Conservation (phyloP, 2,329 filamentous ascomycete species). For the Ophiostoma himal-ulmi region DNA sequence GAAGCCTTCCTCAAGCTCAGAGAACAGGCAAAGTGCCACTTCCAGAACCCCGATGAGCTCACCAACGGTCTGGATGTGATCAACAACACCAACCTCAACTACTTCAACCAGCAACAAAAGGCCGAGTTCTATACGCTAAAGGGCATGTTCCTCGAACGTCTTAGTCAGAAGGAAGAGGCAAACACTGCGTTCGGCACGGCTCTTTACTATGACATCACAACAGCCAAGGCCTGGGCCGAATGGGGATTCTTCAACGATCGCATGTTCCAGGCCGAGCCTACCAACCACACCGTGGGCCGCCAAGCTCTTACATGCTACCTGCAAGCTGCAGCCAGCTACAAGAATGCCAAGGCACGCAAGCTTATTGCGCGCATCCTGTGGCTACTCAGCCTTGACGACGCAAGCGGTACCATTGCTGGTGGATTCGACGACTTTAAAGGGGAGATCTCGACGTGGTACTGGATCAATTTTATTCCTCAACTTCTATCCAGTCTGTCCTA, state of each 20-base stretch:
- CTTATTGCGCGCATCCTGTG: slow-evolving; percentile 88
- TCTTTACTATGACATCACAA: slow-evolving; percentile 88
- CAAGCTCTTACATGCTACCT: slow-evolving; percentile 94
- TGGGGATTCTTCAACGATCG: slow-evolving; percentile 98
- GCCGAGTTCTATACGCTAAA: slow-evolving; percentile 99
- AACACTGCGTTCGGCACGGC: slow-evolving; percentile 93
- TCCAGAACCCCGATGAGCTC: slow-evolving; percentile 89
- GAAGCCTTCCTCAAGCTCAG: slow-evolving; percentile 96
- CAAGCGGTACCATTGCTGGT: slow-evolving; percentile 71
- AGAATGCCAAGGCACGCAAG: slow-evolving; percentile 93
- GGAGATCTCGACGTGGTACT: slow-evolving; percentile 97
- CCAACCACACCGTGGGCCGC: slow-evolving; percentile 74
- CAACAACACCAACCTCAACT: slow-evolving; percentile 98
- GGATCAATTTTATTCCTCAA: slow-evolving; percentile 98
- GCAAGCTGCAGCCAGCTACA: slow-evolving; percentile 92
- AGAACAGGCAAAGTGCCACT: slow-evolving; percentile 99
- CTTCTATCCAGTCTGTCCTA: slow-evolving; percentile 85
- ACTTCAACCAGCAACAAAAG: slow-evolving; percentile 93
- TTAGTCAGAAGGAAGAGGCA: slow-evolving; percentile 83
- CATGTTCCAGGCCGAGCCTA: slow-evolving; percentile 85
- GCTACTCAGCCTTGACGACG: slow-evolving; percentile 89
- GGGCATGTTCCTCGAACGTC: slow-evolving; percentile 97
- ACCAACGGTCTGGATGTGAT: slow-evolving; percentile 94
- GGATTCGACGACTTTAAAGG: slow-evolving; percentile 97
- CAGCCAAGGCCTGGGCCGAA: slow-evolving; percentile 97